Base-by-base conservation (phyloP, 2,329 filamentous ascomycete genomes). In the Coccinonectria pachysandricola region DNA sequence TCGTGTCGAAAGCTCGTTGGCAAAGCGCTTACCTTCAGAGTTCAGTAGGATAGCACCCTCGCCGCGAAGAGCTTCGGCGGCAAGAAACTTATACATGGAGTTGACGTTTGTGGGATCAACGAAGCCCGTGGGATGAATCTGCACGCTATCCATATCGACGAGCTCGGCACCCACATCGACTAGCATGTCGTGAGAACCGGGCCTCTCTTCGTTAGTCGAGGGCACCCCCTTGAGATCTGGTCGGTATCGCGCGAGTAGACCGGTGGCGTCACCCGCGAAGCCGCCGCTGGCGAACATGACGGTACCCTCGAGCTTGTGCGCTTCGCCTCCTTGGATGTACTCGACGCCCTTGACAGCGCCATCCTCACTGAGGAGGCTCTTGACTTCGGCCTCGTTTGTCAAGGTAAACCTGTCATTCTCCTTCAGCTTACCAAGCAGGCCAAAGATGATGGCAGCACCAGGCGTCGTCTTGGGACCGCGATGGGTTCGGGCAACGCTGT, bases 101-200 rank as follows among this genome's bases (percentile, higher is more conserved):
- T 37, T 38, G 0, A 56, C 50, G 16, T 60, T 57, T 2, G 57
- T 54, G 0, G 65, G 64, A 35, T 77, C 71, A 5, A 79, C 55
- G 40, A 79, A 79, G 0, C 71, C 71, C 0, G 74, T 77, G 3
- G 75, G 74, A 36, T 79, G 75, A 4, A 79, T 60, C 46, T 79
- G 75, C 3, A 79, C 71, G 31, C 57, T 60, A 21, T 65, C 59
- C 64, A 68, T 68, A 15, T 68, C 64, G 20, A 68, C 52, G 8
- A 66, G 45, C 16, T 50, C 50, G 5, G 62, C 62, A 10, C 57
- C 59, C 1, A 56, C 48, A 1, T 45, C 45, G 0, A 50, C 39
- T 0, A 68, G 50, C 1, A 68, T 38, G 1, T 42, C 43, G 29
- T 75, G 70, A 2, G 68, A 58, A 0, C 68, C 71, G 0, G 71